These are phyloP conservation scores for Hypomyces rosellus DNA, from an alignment of 2,329 filamentous ascomycete genomes.

Conservation along the genomic window DNA sequence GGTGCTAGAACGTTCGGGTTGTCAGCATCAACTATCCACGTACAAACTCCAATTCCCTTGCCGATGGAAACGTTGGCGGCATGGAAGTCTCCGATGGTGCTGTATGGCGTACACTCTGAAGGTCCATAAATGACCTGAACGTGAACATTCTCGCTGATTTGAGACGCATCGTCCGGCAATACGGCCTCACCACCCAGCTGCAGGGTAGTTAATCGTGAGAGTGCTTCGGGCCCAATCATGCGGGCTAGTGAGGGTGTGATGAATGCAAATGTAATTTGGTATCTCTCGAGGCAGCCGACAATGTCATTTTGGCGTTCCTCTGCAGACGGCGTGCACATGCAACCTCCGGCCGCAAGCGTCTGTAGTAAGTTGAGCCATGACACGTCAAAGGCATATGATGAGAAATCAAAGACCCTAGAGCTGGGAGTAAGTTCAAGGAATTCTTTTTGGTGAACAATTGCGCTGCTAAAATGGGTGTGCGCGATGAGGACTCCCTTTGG, in stretches of 20 bases:
- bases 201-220: no score
- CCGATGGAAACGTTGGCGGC: not conserved
- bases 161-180: no score
- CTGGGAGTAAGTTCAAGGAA: not conserved
- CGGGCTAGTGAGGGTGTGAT: no score
- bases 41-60: not conserved
- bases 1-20: not conserved
- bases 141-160: not conserved
- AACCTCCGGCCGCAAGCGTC: conserved; percentile 39
- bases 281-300: no score
- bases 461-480: not conserved
- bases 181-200: no score
- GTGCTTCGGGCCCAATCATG: no score
- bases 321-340: conserved; percentile 40
- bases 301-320: no score
- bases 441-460: not conserved
- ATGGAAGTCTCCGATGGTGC: no score
- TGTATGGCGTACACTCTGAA: not conserved
- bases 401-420: conserved; percentile 14
- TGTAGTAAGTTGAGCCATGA: no score
- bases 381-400: conserved; percentile 3
- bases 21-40: not conserved
- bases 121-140: not conserved
- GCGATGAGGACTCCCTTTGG: conserved; percentile 40
- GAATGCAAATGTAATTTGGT: no score